Conservation (phyloP, 495 filamentous ascomycete species). For the Hypoxylon fuscum region DNA sequence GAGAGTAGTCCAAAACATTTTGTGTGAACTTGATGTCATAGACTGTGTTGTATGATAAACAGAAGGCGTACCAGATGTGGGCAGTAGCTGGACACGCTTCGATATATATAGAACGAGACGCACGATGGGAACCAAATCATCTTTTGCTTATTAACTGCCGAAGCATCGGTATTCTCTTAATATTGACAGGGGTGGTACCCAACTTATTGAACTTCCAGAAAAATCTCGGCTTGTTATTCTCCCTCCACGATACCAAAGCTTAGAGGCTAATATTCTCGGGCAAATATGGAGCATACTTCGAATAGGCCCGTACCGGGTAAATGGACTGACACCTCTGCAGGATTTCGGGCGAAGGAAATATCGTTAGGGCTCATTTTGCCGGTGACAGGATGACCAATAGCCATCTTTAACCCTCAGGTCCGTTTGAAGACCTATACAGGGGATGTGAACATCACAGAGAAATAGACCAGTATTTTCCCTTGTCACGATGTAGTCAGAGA, state of each 20-base stretch:
- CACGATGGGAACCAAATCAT: neutral
- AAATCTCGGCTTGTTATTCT: constrained; percentile 20
- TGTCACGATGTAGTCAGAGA: no score
- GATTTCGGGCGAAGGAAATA: constrained; percentile 8
- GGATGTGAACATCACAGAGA: no score
- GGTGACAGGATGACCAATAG: constrained; percentile 7
- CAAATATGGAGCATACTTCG: constrained; percentile 22
- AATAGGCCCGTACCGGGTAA: constrained; percentile 35
- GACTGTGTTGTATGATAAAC: constrained; percentile 10
- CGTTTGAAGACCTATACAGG: neutral
- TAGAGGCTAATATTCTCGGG: constrained; percentile 38
- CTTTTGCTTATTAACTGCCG: constrained; percentile 37
- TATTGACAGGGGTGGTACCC: constrained; percentile 36
- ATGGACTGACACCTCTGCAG: constrained; percentile 9
- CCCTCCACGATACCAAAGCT: constrained; percentile 7
- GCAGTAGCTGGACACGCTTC: constrained; percentile 8
- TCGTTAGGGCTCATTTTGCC: constrained; percentile 13
- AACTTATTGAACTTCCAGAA: constrained; percentile 33
- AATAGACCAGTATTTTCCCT: no score
- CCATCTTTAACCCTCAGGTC: constrained; percentile 12
- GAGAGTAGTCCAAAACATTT: constrained; percentile 51
- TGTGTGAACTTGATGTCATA: constrained; percentile 21
- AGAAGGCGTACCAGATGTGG: constrained; percentile 7
- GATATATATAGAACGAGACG: constrained; percentile 33
- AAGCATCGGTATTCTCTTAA: constrained; percentile 32